Evolutionary conservation across 306 rosid genomes (phyloP), one percentile per base, ranked within the genome.

Genomic region (Notholithocarpus densiflorus): DNA sequence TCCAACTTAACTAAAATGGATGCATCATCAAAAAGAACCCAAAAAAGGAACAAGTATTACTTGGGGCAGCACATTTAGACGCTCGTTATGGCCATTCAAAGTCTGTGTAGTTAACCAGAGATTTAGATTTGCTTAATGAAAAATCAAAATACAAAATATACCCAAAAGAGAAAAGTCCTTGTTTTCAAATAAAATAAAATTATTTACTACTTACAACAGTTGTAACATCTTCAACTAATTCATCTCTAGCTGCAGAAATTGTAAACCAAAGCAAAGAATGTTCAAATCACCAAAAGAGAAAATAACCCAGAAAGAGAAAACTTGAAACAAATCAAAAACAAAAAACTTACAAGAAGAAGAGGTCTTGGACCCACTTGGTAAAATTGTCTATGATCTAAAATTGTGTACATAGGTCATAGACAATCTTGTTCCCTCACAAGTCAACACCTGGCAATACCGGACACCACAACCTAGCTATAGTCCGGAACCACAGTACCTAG

Each of bases 11-110:
- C 37, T 32, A 5, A 32, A 9, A 56, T 18, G 80, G 29, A 65
- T 45, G 81, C 81, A 82, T 57, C 24, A 19, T 6, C 51, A 29
- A 68, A 68, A 40, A 43, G 14, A 65, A 61, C 34, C 37, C 68
- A 51, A 13, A 76, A 17, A 12, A 13, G 52, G 56, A 10, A 10
- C 2, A 45, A 2, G 24, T 13, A 71, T 62, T 59, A 95, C 96
- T 94, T 88, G 93, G 9, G 97, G 92, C 53, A 93, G 88, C 81
- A 93, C 82, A 89, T 90, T 93, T 75, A 92, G 79, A 83, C 76
- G 96, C 23, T 88, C 82, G 37, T 83, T 81, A 29, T 88, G 83
- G 37, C 87, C 89, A 80, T 79, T 87, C 56, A 89, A 80, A 81
- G 92, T 32, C 97, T 92, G 78, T 5, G 72, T 56, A 26, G 21